Base-by-base conservation (phyloP, 768 basidiomycete species). In the Thelephora aurantiotincta region DNA sequence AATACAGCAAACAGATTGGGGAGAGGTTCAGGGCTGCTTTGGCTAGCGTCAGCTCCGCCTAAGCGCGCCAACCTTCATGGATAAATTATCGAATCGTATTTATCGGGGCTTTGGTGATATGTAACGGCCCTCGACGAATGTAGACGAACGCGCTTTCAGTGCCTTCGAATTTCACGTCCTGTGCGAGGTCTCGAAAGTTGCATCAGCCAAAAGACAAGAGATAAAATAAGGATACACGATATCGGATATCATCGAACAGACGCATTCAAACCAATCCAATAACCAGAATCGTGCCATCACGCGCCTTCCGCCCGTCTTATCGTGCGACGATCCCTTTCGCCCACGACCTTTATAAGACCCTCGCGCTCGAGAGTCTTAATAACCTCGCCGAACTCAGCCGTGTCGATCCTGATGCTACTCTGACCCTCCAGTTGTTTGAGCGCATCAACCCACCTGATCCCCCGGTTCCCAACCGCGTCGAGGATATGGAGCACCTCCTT, bases 381-480 rank as follows among this genome's bases (percentile, higher is more conserved):
- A 19, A 88, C 84, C 65, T 87, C 84, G 34, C 71, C 60, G 62
- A 99, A 93, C 64, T 97, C 94, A 1, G 72, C 67, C 33, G 72
- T 53, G 54, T 91, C 90, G 48, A 98, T 72, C 50, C 75, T 77
- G 51, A 94, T 70, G 49, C 80, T 83, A 51, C 86, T 90, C 71
- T 98, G 94, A 50, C 79, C 77, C 36, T 81, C 79, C 44, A 99
- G 69, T 47, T 70, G 67, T 65, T 75, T 84, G 43, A 89, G 67
- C n/a, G 80, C 82, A 18, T 96, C 91, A 3, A 68, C 64, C 89
- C 90, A 96, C 54, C 79, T 77, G 50, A 91, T 63, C 13, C 90
- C 79, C 49, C 77, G 72, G 9, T 72, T 71, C 12, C 59, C 65
- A 2, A 62, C 64, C 7, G 57, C 50, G 35, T 82, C 79, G 50